Conservation (phyloP, 305 asterid genomes). For the Ilex paraguariensis region DNA sequence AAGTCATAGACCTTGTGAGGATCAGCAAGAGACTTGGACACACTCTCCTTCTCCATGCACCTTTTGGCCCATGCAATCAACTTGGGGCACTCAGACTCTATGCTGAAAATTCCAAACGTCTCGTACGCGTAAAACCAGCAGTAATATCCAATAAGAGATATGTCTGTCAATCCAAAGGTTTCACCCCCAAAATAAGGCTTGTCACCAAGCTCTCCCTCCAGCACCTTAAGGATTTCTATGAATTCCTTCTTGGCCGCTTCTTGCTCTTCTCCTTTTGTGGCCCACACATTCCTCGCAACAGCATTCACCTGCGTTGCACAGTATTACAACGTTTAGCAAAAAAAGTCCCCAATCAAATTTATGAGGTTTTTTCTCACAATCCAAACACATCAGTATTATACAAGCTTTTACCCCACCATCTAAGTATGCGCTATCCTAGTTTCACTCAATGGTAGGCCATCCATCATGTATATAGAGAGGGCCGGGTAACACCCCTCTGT, state of each 20-base stretch:
- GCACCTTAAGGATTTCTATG: constrained; percentile 10
- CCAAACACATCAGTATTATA: too few species aligned
- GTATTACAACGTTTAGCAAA: too few species aligned
- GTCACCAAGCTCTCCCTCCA: constrained; percentile 9
- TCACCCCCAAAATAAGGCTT: constrained; percentile 9
- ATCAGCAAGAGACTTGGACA: constrained; percentile 10
- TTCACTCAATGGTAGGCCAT: too few species aligned
- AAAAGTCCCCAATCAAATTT: too few species aligned
- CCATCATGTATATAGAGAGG: too few species aligned
- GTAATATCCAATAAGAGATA: not conserved
- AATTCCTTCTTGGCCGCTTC: constrained; percentile 19
- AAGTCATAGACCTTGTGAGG: not conserved
- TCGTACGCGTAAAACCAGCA: not conserved
- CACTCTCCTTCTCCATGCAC: constrained; percentile 20
- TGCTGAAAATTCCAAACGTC: constrained; percentile 7
- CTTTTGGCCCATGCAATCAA: constrained; percentile 24
- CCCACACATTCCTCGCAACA: constrained; percentile 13
- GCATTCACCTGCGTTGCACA: constrained; percentile 16
- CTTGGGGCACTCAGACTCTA: constrained; percentile 22
- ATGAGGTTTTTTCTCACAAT: too few species aligned
- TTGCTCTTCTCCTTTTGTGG: constrained; percentile 15
- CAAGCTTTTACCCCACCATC: too few species aligned
- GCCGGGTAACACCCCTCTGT: too few species aligned
- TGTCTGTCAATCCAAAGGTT: not conserved
- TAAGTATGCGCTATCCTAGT: too few species aligned